Conservation (phyloP, 2,329 filamentous ascomycete genomes). For the Zarea fungicola region DNA sequence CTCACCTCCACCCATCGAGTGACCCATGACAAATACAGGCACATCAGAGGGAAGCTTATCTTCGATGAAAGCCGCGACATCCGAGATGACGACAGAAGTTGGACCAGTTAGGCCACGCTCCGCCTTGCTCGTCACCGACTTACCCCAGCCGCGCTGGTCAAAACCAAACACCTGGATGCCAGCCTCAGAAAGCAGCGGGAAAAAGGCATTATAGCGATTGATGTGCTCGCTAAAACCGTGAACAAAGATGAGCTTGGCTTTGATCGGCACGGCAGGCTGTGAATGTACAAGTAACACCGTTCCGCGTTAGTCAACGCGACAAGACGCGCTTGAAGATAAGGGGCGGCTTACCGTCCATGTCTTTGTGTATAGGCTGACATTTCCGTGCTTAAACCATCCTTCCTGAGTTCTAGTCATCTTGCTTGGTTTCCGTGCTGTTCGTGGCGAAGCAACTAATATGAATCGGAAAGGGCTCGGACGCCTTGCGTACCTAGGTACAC, state of each 20-base stretch:
- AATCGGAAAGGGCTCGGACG: background rate
- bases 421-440: background rate
- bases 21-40: conserved; percentile 80
- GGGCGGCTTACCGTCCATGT: conserved; percentile 49
- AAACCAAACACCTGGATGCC: conserved; percentile 74
- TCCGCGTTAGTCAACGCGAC: no score
- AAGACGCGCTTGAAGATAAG: conserved; percentile 2
- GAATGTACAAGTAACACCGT: background rate
- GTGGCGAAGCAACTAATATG: background rate
- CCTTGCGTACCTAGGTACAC: no score
- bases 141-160: conserved; percentile 89
- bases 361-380: conserved; percentile 48
- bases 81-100: conserved; percentile 66
- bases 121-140: conserved; percentile 54
- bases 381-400: conserved; percentile 43
- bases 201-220: conserved; percentile 70
- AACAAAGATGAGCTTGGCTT: conserved; percentile 73
- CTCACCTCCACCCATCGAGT: conserved; percentile 86
- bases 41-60: conserved; percentile 47
- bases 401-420: conserved; percentile 41
- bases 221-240: conserved; percentile 89
- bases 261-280: conserved; percentile 50
- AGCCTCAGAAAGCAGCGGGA: conserved; percentile 60
- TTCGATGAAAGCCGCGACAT: conserved; percentile 72
- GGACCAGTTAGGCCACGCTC: conserved; percentile 70